Conservation (phyloP, 305 asterid genomes). For the Fraxinus xanthoxyloides region DNA sequence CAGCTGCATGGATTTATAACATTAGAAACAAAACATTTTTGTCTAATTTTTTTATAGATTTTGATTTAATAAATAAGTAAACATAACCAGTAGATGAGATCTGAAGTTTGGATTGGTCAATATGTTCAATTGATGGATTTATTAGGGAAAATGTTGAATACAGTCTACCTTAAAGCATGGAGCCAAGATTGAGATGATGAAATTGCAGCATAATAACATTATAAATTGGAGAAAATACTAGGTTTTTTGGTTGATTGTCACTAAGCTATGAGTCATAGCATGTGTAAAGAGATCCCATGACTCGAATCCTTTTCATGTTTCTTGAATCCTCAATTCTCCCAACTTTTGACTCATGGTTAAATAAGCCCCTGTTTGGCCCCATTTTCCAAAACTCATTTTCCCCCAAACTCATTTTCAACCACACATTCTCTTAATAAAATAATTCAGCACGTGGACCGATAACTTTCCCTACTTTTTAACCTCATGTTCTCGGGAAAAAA, state of each 20-base stretch:
- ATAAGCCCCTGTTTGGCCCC: neutral
- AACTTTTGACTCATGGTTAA: neutral
- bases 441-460: neutral
- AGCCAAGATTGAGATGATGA: neutral
- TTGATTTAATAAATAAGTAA: neutral
- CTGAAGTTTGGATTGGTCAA: neutral
- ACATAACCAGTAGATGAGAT: neutral
- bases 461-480: neutral
- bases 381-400: neutral
- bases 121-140: neutral
- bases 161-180: neutral
- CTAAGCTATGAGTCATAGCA: neutral
- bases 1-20: neutral
- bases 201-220: neutral
- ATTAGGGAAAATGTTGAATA: neutral
- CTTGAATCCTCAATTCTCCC: conserved; percentile 2
- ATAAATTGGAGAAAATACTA: neutral
- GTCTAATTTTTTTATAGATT: neutral
- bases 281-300: neutral
- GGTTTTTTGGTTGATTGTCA: neutral
- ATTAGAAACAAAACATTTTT: neutral
- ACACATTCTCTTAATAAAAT: neutral
- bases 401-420: neutral
- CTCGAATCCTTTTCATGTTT: neutral
- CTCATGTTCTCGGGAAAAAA: neutral